Evolutionary conservation across 768 basidiomycete species (phyloP), one percentile per base, ranked within the genome.

Genomic region (Clitopilus passeckerianus): DNA sequence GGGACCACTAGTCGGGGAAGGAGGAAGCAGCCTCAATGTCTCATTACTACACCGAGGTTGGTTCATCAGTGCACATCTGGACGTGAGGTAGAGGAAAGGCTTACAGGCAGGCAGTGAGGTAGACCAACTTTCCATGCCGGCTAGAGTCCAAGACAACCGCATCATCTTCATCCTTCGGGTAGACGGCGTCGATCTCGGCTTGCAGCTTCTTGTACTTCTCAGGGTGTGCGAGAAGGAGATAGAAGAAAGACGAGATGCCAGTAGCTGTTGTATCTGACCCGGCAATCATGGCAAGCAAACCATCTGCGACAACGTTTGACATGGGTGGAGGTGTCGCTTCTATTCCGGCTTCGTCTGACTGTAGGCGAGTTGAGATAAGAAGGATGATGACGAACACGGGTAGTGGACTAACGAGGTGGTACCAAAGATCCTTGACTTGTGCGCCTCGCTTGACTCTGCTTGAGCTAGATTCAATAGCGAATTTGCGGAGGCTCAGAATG

Each of bases 1-100:
- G n/a, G 74, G 69, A 14, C 72, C 67, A 15, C 68, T 67, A 41
- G 70, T 72, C 15, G 68, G 69, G 1, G 77, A 65, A 15, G 75
- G 71, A 0, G 77, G 77, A 46, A 71, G 66, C 6, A 78, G 63
- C 7, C 76, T 73, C 9, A 77, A 65, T 5, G 71, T 65, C 60
- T 78, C 76, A 52, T 74, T 75, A 50, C 76, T 78, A 57, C 22
- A 34, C 23, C 8, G 6, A 46, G 10, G 5, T 18, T n/a, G 5
- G 18, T 3, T 55, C 27, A 55, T 33, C 24, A 55, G 15, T 22
- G 30, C 14, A n/a, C 9, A 4, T 24, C 1, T 6, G n/a, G n/a
- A 6, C 34, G 37, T 0, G 7, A 15, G 20, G 10, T 15, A 1
- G 1, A 4, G n/a, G 15, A 24, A 30, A 12, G 27, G 69, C 74